Base-by-base conservation (phyloP, 495 filamentous ascomycete genomes). In the Elaphomyces granulatus region DNA sequence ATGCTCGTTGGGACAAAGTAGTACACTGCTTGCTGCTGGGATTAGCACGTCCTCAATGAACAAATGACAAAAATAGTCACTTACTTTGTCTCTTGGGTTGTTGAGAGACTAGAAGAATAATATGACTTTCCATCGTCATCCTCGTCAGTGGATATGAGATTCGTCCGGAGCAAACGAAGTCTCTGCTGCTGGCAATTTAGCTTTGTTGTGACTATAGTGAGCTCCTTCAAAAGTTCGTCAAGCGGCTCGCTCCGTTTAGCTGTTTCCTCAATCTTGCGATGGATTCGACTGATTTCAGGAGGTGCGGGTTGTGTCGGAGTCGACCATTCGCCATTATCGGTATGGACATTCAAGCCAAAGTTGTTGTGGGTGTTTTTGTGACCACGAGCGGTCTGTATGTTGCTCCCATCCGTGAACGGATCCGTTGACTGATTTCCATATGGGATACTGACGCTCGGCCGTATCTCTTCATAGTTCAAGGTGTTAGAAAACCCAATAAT, bases 251-350 rank as follows among this genome's bases (percentile, higher is more conserved):
- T 45, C 1, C 43, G 48, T 19, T 42, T 42, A 21, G 35, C 45
- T 4, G 52, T 49, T 10, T 52, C 43, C 38, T 54, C 48, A 14
- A 58, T 55, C n/a, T 45, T 45, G 14, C 41, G 45, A 34, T 55
- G 53, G 8, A 58, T 14, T 23, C 38, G 40, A 7, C 41, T 46
- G 20, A 58, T 36, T 14, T 49, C 42, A 12, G 44, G 18, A 8
- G 47, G 42, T 18, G 40, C 28, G 20, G 21, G 15, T 32, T 23
- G 49, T 15, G 32, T 46, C 17, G 43, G 40, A 28, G 45, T 35
- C 34, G 26, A 28, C 44, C 41, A 40, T 26, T 8, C 20, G 31
- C 35, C 32, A 20, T 16, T 21, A n/a, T n/a, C n/a, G 6, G 23
- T 12, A 28, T 28, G 12, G 23, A 12, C 6, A 28, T 6, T 12